These are phyloP conservation scores for Monilinia laxa DNA, from an alignment of 2,329 filamentous ascomycete genomes.

Conservation along the genomic window DNA sequence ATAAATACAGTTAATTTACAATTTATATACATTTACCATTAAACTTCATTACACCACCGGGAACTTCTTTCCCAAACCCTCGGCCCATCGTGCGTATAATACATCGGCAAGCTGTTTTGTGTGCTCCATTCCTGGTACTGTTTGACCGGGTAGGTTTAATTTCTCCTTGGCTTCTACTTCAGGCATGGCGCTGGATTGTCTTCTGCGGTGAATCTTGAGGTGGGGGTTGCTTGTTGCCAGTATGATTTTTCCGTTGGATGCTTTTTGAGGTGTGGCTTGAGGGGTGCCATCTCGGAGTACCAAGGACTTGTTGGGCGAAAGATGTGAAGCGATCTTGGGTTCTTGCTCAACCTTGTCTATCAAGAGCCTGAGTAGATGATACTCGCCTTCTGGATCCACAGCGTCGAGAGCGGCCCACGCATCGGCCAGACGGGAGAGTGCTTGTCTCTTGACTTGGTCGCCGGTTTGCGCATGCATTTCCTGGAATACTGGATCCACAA, in stretches of 20 bases:
- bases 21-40: constrained; percentile 12
- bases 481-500: constrained; percentile 78
- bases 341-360: constrained; percentile 72
- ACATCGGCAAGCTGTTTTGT: constrained; percentile 86
- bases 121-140: constrained; percentile 81
- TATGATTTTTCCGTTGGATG: constrained; percentile 58
- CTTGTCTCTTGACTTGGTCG: constrained; percentile 72
- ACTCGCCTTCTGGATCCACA: constrained; percentile 86
- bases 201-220: constrained; percentile 72
- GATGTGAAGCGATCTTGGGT: constrained; percentile 54
- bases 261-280: constrained; percentile 46
- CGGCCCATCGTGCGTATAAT: constrained; percentile 86
- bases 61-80: constrained; percentile 75
- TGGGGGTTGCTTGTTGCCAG: constrained; percentile 83
- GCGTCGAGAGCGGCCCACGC: constrained; percentile 83
- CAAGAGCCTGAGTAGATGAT: constrained; percentile 76
- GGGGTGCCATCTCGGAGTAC: constrained; percentile 57
- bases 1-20: constrained; percentile 14
- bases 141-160: constrained; percentile 55
- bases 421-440: constrained; percentile 77
- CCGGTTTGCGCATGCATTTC: constrained; percentile 82
- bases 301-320: constrained; percentile 42
- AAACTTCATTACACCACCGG: constrained; percentile 40
- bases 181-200: constrained; percentile 46
- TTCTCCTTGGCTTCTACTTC: constrained; percentile 49